Evolutionary conservation across 2,329 filamentous ascomycete genomes (phyloP).

Genomic region (Fusarium dimerum): DNA sequence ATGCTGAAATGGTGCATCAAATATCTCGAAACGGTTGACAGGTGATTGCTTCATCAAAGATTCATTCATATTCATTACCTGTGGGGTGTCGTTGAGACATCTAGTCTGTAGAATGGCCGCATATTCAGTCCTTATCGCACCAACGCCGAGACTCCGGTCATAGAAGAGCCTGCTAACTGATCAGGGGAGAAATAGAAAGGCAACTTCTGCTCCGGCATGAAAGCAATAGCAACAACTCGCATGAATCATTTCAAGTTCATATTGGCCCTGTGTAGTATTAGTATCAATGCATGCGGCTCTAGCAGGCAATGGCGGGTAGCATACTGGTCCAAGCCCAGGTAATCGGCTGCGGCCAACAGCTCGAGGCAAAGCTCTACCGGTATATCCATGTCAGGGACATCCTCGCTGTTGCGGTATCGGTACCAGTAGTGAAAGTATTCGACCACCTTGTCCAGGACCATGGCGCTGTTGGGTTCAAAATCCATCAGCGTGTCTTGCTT

Average conservation of each 20-base stretch:
- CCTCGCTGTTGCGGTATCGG: conserved; percentile 67
- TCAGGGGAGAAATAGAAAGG: background rate
- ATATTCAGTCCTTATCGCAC: conserved; percentile 10
- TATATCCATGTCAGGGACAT: conserved; percentile 80
- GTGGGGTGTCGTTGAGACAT: background rate
- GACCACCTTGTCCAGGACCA: conserved; percentile 77
- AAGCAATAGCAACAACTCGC: conserved; percentile 5
- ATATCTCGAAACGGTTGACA: background rate
- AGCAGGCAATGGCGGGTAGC: conserved; percentile 35
- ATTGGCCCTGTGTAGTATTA: conserved; percentile 38
- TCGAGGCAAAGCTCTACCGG: conserved; percentile 78
- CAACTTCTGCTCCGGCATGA: background rate
- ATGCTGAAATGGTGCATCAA: conserved; percentile 50
- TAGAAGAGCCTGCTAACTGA: background rate
- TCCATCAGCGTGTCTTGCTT: conserved; percentile 25
- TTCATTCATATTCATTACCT: conserved; percentile 16
- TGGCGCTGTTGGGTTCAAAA: conserved; percentile 52
- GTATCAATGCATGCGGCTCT: conserved; percentile 23
- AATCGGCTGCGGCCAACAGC: conserved; percentile 76
- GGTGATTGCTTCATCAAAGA: background rate
- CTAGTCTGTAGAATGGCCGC: background rate
- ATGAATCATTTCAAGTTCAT: conserved; percentile 37
- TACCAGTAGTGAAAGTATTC: conserved; percentile 86
- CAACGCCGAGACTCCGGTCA: conserved; percentile 20
- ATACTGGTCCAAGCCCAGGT: conserved; percentile 65